phyloP scores from a whole-genome alignment of 805 yeast species.

The Lachancea quebecensis region DNA sequence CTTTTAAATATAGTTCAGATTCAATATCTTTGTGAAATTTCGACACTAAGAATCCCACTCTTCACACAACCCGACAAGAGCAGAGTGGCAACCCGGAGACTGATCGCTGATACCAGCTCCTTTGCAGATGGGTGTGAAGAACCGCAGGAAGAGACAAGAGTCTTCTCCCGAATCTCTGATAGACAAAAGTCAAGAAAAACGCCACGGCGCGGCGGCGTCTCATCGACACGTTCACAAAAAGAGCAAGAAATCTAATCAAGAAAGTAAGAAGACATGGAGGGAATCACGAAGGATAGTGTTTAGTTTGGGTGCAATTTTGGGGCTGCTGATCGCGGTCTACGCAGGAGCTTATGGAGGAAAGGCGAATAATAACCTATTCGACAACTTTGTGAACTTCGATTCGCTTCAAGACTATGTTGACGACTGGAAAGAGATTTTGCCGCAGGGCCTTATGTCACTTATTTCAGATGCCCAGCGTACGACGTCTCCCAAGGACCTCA shows the following conservation, averaged over 20 bases:
- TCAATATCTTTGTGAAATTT: too few species aligned
- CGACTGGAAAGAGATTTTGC: conserved; percentile 72
- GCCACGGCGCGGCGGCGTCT: too few species aligned
- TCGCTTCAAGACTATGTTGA: conserved; percentile 50
- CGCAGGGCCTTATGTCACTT: conserved; percentile 53
- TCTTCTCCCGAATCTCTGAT: not conserved
- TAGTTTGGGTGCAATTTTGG: conserved; percentile 65
- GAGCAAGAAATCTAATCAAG: not conserved
- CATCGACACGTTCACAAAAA: too few species aligned
- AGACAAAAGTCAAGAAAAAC: conserved; percentile 3
- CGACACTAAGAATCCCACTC: too few species aligned
- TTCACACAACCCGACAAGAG: too few species aligned
- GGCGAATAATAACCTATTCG: conserved; percentile 30
- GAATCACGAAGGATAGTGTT: conserved; percentile 56
- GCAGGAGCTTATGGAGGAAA: conserved; percentile 39
- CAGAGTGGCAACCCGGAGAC: too few species aligned
- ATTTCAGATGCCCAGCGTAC: conserved; percentile 43
- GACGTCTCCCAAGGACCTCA: conserved; percentile 37
- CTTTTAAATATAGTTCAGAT: too few species aligned
- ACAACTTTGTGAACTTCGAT: conserved; percentile 51
- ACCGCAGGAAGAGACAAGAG: too few species aligned
- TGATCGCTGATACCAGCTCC: too few species aligned
- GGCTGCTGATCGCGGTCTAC: conserved; percentile 57
- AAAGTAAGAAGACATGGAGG: conserved; percentile 21
- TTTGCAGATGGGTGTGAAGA: too few species aligned